Evolutionary conservation across 768 basidiomycete genomes (phyloP).

Genomic region (Tricholoma matsutake): DNA sequence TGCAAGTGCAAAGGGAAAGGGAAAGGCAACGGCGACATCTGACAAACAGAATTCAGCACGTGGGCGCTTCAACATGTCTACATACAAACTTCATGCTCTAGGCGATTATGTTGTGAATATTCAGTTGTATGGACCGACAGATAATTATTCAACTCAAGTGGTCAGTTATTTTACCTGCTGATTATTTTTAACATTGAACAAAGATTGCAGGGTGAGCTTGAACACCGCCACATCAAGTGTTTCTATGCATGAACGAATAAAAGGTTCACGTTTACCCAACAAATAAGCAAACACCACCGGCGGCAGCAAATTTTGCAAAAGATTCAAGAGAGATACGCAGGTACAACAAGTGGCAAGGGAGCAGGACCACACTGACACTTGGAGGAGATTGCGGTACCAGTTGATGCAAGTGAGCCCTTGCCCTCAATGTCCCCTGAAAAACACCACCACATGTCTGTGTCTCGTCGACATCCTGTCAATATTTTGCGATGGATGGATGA

Average conservation of each 20-base stretch:
- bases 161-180: conserved; percentile 2
- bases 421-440: too few relatives aligned
- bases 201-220: conserved; percentile 10
- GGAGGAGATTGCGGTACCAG: too few relatives aligned
- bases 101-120: conserved; percentile 12
- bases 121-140: conserved; percentile 4
- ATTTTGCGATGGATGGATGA: too few relatives aligned
- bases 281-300: conserved; percentile 3
- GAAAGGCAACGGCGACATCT: neutral
- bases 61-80: conserved; percentile 4
- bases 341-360: neutral
- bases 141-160: conserved; percentile 13
- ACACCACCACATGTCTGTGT: too few relatives aligned
- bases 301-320: neutral
- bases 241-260: conserved; percentile 4
- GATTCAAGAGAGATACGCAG: neutral
- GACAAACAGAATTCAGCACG: neutral
- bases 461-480: too few relatives aligned
- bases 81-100: conserved; percentile 11
- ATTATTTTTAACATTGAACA: neutral
- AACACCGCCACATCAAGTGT: conserved; percentile 5
- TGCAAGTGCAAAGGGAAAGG: too few relatives aligned
- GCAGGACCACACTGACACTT: neutral
- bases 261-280: neutral
- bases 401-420: too few relatives aligned